Evolutionary conservation across 352 stramenopile genomes (phyloP).

Genomic region (Pythium insidiosum): DNA sequence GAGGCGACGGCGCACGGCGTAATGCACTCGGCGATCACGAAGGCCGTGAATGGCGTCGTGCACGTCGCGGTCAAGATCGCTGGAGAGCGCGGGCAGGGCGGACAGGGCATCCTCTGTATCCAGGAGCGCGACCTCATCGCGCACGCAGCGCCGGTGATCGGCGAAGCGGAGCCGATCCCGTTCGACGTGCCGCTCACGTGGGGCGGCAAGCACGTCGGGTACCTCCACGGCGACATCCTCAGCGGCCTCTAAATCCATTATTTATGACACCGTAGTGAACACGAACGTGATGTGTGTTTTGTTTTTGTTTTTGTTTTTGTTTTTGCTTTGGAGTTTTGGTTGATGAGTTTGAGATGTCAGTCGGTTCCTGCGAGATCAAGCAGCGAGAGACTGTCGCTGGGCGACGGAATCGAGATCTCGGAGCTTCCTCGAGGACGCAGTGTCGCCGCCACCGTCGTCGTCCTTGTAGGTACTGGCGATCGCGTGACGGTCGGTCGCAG

Average conservation of each 20-base stretch:
- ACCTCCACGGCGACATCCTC: conserved; percentile 42
- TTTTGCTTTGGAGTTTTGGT: conserved; percentile 8
- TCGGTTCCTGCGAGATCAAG: conserved; percentile 34
- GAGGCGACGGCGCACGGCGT: conserved; percentile 47
- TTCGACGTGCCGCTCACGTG: conserved; percentile 69
- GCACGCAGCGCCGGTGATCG: conserved; percentile 29
- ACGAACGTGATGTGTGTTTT: too few species aligned
- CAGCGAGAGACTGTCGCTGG: conserved; percentile 30
- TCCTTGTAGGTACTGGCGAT: conserved; percentile 11
- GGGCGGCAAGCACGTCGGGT: conserved; percentile 60
- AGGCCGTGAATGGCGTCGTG: conserved; percentile 55
- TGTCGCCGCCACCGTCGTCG: background rate
- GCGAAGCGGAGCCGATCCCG: conserved; percentile 36
- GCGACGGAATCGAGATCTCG: conserved; percentile 8
- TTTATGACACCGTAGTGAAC: too few species aligned
- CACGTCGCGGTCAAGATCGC: conserved; percentile 69
- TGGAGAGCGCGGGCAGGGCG: conserved; percentile 42
- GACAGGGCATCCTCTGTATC: conserved; percentile 62
- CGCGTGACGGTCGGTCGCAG: conserved; percentile 3
- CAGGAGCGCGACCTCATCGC: conserved; percentile 43
- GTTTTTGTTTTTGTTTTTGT: conserved; percentile 2
- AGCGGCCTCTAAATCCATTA: conserved; percentile 17
- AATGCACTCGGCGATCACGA: conserved; percentile 59
- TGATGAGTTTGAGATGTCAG: background rate
- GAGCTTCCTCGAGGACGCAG: background rate